Percentiles rank a stretch among this genome's conserved stretches.
Evolutionary conservation across 2,329 filamentous ascomycete genomes (phyloP).

Genomic region (Fusarium subtropicale): DNA sequence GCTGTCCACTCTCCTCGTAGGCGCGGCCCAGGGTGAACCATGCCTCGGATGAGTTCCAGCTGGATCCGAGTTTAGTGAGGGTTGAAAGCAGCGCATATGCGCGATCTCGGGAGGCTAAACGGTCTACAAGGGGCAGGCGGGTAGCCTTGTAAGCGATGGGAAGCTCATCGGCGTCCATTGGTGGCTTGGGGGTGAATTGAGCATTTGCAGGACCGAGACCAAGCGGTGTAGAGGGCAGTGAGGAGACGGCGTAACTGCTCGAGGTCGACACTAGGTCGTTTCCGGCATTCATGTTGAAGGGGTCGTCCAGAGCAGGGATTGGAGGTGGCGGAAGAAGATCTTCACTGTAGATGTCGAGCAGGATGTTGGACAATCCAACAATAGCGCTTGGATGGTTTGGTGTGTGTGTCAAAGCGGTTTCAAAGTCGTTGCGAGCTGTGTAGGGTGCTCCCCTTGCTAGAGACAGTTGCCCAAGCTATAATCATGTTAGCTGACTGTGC

Average conservation of each 20-base stretch:
- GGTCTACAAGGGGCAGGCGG: constrained; percentile 78
- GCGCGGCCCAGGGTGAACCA: constrained; percentile 91
- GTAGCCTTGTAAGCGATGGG: constrained; percentile 66
- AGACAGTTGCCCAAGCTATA: constrained; percentile 74
- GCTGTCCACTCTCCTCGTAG: constrained; percentile 87
- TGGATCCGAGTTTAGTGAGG: constrained; percentile 84
- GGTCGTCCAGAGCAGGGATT: constrained; percentile 57
- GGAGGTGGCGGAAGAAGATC: constrained; percentile 70
- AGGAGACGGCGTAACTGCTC: constrained; percentile 18
- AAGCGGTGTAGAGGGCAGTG: constrained; percentile 59
- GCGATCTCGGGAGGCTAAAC: constrained; percentile 89
- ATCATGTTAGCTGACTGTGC: constrained; percentile 42
- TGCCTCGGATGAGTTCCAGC: constrained; percentile 93
- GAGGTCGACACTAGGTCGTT: constrained; percentile 10
- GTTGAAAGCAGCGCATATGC: constrained; percentile 85
- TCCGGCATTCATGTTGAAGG: constrained; percentile 4
- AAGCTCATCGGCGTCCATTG: constrained; percentile 56
- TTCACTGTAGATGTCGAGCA: constrained; percentile 86
- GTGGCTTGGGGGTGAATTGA: constrained; percentile 21
- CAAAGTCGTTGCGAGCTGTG: constrained; percentile 80
- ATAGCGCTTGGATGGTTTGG: constrained; percentile 84
- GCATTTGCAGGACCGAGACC: constrained; percentile 56
- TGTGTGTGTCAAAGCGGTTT: constrained; percentile 82
- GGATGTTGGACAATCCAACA: constrained; percentile 83
- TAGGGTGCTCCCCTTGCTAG: constrained; percentile 72